Conservation (phyloP, 441 rosid genomes). For the Gossypium aridum region DNA sequence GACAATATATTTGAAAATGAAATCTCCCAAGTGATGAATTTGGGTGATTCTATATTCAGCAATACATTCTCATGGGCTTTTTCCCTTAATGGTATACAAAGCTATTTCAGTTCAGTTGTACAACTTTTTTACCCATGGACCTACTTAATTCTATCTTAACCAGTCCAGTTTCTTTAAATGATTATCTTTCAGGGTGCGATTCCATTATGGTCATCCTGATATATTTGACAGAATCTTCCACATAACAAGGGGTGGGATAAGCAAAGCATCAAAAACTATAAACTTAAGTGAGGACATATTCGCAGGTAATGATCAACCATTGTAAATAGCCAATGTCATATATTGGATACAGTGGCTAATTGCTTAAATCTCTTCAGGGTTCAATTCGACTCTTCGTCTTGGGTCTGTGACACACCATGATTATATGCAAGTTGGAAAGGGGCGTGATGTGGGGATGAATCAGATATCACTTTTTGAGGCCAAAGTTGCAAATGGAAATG, state of each 20-base stretch:
- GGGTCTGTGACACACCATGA: conserved; percentile 95
- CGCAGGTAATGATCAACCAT: conserved; percentile 38
- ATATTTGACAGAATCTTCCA: conserved; percentile 90
- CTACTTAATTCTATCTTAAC: neutral
- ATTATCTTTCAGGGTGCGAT: conserved; percentile 52
- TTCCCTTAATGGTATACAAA: neutral
- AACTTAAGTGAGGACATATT: conserved; percentile 98
- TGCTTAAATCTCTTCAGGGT: conserved; percentile 39
- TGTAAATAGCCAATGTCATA: neutral
- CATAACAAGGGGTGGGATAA: conserved; percentile 93
- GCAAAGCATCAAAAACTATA: conserved; percentile 93
- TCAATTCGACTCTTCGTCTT: conserved; percentile 86
- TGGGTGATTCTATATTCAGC: neutral
- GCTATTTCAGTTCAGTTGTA: neutral
- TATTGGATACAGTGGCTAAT: conserved; percentile 16
- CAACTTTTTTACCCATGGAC: neutral
- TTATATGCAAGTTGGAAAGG: conserved; percentile 97
- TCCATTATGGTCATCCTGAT: conserved; percentile 98
- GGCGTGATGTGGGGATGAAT: conserved; percentile 93
- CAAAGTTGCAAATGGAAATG: conserved; percentile 90
- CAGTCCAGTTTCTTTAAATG: conserved; percentile 4
- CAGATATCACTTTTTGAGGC: conserved; percentile 95
- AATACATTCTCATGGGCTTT: neutral
- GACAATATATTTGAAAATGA: neutral
- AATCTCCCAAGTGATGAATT: neutral